Percentiles rank a stretch among this genome's conserved stretches.
Evolutionary conservation across 2,329 filamentous ascomycete species (phyloP).

Genomic region (Mollisia scopiformis): DNA sequence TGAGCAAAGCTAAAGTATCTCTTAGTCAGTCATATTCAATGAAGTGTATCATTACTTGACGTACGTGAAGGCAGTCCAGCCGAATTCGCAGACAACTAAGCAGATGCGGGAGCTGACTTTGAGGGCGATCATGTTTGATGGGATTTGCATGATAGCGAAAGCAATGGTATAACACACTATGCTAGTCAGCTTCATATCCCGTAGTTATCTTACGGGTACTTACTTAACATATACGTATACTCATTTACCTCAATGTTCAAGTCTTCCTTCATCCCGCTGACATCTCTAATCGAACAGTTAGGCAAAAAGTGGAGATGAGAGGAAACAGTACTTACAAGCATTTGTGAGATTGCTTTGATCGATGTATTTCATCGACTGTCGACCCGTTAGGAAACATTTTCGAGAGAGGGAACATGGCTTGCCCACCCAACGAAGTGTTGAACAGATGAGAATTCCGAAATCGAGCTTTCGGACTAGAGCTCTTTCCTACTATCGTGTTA

Average conservation of each 20-base stretch:
- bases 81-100: not conserved
- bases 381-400: not conserved
- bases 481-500: not conserved
- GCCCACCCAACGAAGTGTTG: not conserved
- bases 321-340: not conserved
- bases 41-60: no score
- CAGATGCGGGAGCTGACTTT: not conserved
- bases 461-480: not conserved
- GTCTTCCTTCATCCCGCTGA: constrained; percentile 6
- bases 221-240: constrained; percentile 1
- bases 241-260: not conserved
- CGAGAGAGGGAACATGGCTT: not conserved
- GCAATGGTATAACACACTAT: constrained; percentile 1
- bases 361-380: constrained; percentile 4
- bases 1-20: no score
- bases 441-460: not conserved
- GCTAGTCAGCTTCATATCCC: not conserved
- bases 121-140: not conserved
- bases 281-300: not conserved
- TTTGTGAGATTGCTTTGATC: constrained; percentile 4
- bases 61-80: constrained; percentile 1
- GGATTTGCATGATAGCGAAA: constrained; percentile 4
- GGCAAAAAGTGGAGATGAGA: not conserved
- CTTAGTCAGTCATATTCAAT: no score
- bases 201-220: not conserved